phyloP scores from a whole-genome alignment of 2,329 filamentous ascomycete genomes.

The Arthrobotrys sinensis region DNA sequence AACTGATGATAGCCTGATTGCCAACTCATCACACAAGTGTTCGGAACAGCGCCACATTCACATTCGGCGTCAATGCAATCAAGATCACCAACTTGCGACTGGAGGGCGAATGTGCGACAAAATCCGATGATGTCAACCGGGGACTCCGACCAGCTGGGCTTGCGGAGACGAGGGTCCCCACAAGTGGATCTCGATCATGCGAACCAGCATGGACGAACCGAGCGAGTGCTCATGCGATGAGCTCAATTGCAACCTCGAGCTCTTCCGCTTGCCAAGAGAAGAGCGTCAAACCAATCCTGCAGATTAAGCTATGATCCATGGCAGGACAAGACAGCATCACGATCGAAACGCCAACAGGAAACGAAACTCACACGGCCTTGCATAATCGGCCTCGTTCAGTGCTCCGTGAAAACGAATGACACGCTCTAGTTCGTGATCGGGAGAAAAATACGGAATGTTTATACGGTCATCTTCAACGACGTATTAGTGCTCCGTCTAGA shows the following conservation, averaged over 20 bases:
- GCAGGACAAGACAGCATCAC: conserved; percentile 19
- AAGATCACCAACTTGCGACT: conserved; percentile 9
- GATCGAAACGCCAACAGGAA: conserved; percentile 45
- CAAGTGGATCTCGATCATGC: conserved; percentile 28
- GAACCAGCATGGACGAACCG: not conserved
- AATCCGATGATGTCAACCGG: conserved; percentile 51
- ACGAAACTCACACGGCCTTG: conserved; percentile 48
- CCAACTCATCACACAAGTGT: conserved; percentile 33
- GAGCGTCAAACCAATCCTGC: not conserved
- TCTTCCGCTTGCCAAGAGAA: not conserved
- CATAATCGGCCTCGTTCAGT: not conserved
- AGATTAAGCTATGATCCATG: conserved; percentile 7
- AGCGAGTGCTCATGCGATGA: conserved; percentile 10
- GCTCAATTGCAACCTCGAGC: conserved; percentile 11
- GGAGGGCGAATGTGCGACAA: conserved; percentile 23
- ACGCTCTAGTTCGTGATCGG: conserved; percentile 45
- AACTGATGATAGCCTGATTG: conserved; percentile 4
- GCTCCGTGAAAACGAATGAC: conserved; percentile 16
- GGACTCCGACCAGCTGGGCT: conserved; percentile 42
- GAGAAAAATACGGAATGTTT: not conserved
- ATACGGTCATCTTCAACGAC: not conserved
- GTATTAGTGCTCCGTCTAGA: conserved; percentile 26
- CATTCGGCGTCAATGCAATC: conserved; percentile 33
- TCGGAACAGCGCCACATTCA: conserved; percentile 24
- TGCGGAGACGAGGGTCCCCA: conserved; percentile 37